Evolutionary conservation across 2,329 filamentous ascomycete species (phyloP).

Genomic region (Aspergillus persii): DNA sequence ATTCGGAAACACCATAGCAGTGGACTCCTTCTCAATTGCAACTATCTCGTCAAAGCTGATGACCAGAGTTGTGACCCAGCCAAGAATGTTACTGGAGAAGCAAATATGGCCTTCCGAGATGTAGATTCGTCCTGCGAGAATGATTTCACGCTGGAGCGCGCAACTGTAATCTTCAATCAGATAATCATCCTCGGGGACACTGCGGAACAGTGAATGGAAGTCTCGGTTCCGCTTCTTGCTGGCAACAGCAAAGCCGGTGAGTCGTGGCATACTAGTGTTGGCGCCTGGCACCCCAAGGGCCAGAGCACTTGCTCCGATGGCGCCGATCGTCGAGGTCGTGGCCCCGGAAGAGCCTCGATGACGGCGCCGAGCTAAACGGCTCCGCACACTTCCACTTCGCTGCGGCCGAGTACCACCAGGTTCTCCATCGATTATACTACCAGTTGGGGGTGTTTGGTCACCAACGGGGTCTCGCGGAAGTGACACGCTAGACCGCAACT

Average conservation of each 20-base stretch:
- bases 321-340: conserved; percentile 67
- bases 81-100: conserved; percentile 98
- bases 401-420: conserved; percentile 51
- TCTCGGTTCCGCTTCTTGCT: conserved; percentile 95
- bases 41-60: conserved; percentile 99
- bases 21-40: conserved; percentile 94
- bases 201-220: conserved; percentile 91
- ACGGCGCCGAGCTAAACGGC: conserved; percentile 62
- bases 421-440: conserved; percentile 65
- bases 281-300: conserved; percentile 65
- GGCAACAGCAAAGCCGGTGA: conserved; percentile 93
- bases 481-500: conserved; percentile 30
- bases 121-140: conserved; percentile 89
- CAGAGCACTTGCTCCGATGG: conserved; percentile 67
- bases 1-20: conserved; percentile 92
- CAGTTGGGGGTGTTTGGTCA: conserved; percentile 64
- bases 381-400: conserved; percentile 66
- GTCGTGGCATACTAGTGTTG: conserved; percentile 63
- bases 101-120: conserved; percentile 97
- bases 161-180: conserved; percentile 98
- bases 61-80: conserved; percentile 95
- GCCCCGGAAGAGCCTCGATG: conserved; percentile 81
- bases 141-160: conserved; percentile 89
- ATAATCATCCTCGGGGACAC: conserved; percentile 96
- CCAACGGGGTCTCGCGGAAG: conserved; percentile 41